A percentile compares a stretch with the other conserved stretches of the same genome.
phyloP scores from a whole-genome alignment of 139 green algal genomes.

The Micromonas commoda region DNA sequence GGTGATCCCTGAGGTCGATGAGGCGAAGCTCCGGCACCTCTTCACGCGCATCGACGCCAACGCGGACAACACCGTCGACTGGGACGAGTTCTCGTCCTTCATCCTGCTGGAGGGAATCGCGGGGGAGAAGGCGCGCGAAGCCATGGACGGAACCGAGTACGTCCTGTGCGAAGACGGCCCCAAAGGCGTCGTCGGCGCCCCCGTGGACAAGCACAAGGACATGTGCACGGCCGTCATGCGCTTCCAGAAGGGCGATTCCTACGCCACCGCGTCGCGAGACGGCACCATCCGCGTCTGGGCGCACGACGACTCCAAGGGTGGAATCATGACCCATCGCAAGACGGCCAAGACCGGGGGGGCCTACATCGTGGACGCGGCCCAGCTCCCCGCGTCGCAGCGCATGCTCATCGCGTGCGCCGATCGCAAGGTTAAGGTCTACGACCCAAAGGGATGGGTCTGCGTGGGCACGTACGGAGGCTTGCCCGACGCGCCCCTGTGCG shows the following conservation, averaged over 20 bases:
- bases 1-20: not conserved
- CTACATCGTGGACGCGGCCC: not conserved
- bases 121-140: not conserved
- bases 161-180: not conserved
- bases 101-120: conserved; percentile 51
- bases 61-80: conserved; percentile 60
- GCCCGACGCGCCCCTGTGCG: not conserved
- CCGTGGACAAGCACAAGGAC: not conserved
- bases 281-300: not conserved
- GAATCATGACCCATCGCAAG: not conserved
- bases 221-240: not conserved
- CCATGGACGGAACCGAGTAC: not conserved
- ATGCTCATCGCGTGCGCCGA: not conserved
- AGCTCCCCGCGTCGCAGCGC: not conserved
- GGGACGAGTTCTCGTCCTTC: conserved; percentile 68
- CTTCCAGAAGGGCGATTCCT: not conserved
- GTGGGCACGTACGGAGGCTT: not conserved
- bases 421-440: conserved; percentile 20
- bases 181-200: not conserved
- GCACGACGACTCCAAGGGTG: not conserved
- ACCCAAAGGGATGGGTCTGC: conserved; percentile 4
- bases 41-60: conserved; percentile 63
- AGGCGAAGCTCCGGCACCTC: conserved; percentile 18
- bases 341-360: not conserved
- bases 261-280: conserved; percentile 1